Evolutionary conservation across 352 stramenopile species (phyloP), one percentile per base, ranked within the genome.

Genomic region (Pythium phragmitis): DNA sequence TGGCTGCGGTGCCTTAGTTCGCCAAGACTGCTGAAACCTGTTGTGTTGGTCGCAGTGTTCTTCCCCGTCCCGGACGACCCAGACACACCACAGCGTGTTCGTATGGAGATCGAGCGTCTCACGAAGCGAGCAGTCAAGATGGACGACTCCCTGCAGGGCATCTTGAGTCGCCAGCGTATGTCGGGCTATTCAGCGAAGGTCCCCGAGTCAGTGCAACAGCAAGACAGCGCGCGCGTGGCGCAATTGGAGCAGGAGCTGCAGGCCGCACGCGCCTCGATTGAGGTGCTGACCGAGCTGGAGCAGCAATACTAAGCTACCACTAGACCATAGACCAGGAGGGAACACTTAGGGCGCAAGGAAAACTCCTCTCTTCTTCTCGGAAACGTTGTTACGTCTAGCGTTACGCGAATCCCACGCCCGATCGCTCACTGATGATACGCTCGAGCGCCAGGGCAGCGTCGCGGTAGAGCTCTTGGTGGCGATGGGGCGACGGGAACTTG

Each of bases 81-180:
- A 2, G 83, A 94, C 48, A 96, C 82, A 12, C 82, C 77, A 7
- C 68, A 81, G 42, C 82, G 87, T 12, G 73, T 94, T 19, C 66
- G 74, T 7, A 63, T 71, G 9, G 87, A 96, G 60, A 79, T 94
- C 28, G 59, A 63, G 5, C 75, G 87, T 7, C 62, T 96, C 17
- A 69, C 80, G 26, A 96, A 96, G 49, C 82, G 83, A 37, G 64
- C 71, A 0, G 49, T 28, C 3, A 96, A 96, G 65, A 83, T 75
- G 58, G 37, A 72, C 12, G 74, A 79, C 8, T 74, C 83, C 2
- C 50, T 81, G 12, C 63, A 88, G 23, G 72, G 65, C 14, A 75
- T 94, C 1, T 23, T 71, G 14, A 56, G 67, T 3, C 85, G 84
- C 37, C 73, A 79, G 34, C 36, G 69, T 1, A 74, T 78, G 23